Base-by-base conservation (phyloP, 345 rosid genomes). In the Hibiscus trionum region DNA sequence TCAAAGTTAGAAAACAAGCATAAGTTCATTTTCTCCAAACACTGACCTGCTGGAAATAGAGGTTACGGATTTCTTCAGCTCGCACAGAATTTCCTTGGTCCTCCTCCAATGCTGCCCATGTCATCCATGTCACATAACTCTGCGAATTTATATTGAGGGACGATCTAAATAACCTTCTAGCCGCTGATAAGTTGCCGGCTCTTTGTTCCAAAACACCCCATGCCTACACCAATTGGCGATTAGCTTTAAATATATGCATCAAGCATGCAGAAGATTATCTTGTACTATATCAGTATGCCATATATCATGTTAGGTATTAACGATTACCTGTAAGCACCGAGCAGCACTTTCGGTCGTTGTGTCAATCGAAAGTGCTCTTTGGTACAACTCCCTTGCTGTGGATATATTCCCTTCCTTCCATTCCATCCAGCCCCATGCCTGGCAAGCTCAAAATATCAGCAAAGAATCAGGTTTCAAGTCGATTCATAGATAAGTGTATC, bases 401-500 rank as follows among this genome's bases (percentile, higher is more conserved):
- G 86, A 47, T 77, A 86, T 72, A 79, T 90, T 91, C 77, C 97
- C 99, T 87, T 95, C 97, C 74, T 91, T 91, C 99, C 99, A 91
- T 71, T 95, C 99, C 99, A 91, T 87, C 99, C 97, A 95, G 73
- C 97, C 97, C 99, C 99, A 95, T 66, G 92, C 99, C 99, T 95
- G 76, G 69, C 49, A 53, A 77, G 58, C 60, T 68, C 58, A 66
- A 66, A 59, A 73, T 35, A 75, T 71, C 73, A 75, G 73, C 74
- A 76, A 56, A 62, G 35, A 26, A 74, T 53, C 14, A 53, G 1
- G 56, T 35, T 37, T 56, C 12, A 31, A 31, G 1, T 37, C 11
- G 5, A 72, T 60, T 31, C 49, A 47, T 6, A 65, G 33, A 19
- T 2, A 49, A 46, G 35, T 12, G 16, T 11, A 21, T 44, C 6